phyloP scores from a whole-genome alignment of 441 rosid genomes.

The Euphorbia corollata region DNA sequence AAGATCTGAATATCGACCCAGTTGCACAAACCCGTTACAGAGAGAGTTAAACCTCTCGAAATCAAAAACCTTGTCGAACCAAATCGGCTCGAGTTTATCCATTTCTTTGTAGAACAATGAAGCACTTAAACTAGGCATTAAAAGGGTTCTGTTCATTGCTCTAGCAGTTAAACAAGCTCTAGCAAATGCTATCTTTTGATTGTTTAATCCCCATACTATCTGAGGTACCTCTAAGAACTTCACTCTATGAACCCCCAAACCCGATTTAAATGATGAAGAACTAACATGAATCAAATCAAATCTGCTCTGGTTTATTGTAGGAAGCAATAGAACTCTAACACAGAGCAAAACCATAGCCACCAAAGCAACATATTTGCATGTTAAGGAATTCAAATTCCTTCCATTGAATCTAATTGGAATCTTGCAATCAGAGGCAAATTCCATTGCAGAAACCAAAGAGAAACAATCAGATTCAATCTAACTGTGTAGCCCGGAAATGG shows the following conservation, averaged over 20 bases:
- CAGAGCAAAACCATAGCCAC: conserved; percentile 43
- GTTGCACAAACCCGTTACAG: conserved; percentile 59
- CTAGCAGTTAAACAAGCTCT: conserved; percentile 89
- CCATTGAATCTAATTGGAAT: conserved; percentile 29
- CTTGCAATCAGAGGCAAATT: conserved; percentile 30
- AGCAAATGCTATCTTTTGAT: conserved; percentile 94
- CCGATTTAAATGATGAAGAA: conserved; percentile 23
- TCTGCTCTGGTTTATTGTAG: conserved; percentile 22
- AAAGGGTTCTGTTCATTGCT: conserved; percentile 71
- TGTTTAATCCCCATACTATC: conserved; percentile 92
- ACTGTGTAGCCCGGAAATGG: too few species aligned
- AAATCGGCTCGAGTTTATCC: conserved; percentile 64
- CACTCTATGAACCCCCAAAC: conserved; percentile 37
- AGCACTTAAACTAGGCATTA: conserved; percentile 89
- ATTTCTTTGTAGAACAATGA: conserved; percentile 88
- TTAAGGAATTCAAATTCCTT: conserved; percentile 31
- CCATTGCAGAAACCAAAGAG: conserved; percentile 35
- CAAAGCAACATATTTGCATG: conserved; percentile 46
- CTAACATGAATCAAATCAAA: conserved; percentile 20
- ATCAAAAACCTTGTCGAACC: conserved; percentile 70
- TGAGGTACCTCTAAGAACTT: conserved; percentile 86
- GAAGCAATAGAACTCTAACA: conserved; percentile 37
- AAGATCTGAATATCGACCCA: conserved; percentile 53
- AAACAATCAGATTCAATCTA: too few species aligned
- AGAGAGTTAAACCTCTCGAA: conserved; percentile 62